These are phyloP conservation scores for Quercus tomentella DNA, from an alignment of 331 rosid species.

Conservation along the genomic window DNA sequence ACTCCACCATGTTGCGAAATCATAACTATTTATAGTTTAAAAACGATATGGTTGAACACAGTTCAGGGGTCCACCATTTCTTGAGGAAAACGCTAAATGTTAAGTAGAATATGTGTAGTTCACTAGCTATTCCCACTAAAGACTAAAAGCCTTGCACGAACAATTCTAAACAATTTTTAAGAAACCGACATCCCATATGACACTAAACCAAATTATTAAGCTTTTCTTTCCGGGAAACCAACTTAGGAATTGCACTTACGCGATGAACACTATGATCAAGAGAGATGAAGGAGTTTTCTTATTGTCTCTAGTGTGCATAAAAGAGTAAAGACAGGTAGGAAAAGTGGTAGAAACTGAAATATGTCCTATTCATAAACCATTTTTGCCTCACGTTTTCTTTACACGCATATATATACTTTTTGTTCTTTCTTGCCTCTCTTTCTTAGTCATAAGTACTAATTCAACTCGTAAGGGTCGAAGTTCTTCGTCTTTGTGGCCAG, in stretches of 20 bases:
- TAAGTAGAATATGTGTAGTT: neutral
- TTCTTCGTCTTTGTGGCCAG: neutral
- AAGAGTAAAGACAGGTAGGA: neutral
- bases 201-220: neutral
- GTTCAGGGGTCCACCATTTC: neutral
- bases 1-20: neutral
- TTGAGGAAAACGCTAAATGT: neutral
- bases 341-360: neutral
- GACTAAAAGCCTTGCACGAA: no score
- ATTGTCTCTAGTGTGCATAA: neutral
- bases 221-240: neutral
- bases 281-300: no score
- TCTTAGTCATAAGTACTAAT: neutral
- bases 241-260: neutral
- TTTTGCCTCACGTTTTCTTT: neutral
- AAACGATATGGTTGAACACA: neutral
- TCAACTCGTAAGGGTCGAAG: neutral
- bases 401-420: neutral
- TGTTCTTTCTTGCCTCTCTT: neutral
- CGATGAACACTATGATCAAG: neutral
- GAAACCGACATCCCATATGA: neutral
- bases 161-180: no score
- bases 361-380: no score
- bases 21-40: no score
- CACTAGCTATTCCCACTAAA: neutral